Evolutionary conservation across 2,329 filamentous ascomycete genomes (phyloP), one percentile per base, ranked within the genome.

Genomic region (Aspergillus hortae): DNA sequence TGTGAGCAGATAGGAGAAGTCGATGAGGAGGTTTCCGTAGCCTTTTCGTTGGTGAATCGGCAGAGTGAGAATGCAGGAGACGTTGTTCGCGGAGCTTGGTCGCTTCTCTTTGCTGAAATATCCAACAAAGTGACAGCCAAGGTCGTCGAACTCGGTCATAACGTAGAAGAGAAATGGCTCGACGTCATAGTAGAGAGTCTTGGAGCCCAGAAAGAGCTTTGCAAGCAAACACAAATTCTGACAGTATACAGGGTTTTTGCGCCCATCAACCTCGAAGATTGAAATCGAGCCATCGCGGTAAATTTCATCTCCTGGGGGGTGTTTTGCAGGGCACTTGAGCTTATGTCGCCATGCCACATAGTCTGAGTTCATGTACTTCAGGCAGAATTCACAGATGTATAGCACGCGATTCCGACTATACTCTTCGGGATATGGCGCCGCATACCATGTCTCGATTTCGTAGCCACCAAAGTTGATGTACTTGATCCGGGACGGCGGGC

Each of bases 361-460:
- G 69, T 96, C 92, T 15, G 94, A 97, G 71, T 95, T 96, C 91
- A 99, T 96, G 75, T 99, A 99, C 74, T 97, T 99, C 54, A 99
- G 79, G 69, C 94, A 99, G 71, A 97, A 99, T 71, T 99, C 95
- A 79, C 94, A 99, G 57, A 99, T 97, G 73, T 96, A 97, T n/a
- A 99, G 81, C 35, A 96, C 89, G 27, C 90, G 87, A 67, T 99
- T 97, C 58, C 92, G 86, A 69, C 91, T 97, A 77, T 99, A 99
- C 73, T 99, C 94, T 68, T 96, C 94, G 0, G 94, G 94, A 68
- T 99, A 99, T 11, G 94, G 95, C 36, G 94, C 94, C 27, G 94
- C 92, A 73, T 99, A 96, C 92, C 94, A 97, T 3, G 94, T 99
- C 68, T 99, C 94, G 62, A 99, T 99, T 71, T 99, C 94, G 80